phyloP scores from a whole-genome alignment of 2,329 filamentous ascomycete species.

The Aspergillus sclerotialis region DNA sequence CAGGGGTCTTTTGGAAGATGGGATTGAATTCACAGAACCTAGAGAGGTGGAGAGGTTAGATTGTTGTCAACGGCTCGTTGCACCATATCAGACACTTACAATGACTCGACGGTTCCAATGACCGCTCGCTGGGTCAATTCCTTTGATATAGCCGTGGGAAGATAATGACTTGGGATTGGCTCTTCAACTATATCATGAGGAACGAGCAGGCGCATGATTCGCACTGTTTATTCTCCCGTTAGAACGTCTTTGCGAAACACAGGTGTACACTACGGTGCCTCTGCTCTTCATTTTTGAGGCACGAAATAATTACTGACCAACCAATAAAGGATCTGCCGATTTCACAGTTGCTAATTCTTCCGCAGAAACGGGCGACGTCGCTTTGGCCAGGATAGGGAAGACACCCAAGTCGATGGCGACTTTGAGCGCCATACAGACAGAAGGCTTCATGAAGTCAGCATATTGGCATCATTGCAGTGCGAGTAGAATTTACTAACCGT shows the following conservation, averaged over 20 bases:
- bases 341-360: conserved; percentile 12
- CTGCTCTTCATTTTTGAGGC: too few relatives aligned
- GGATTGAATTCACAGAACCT: conserved; percentile 17
- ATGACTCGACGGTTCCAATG: conserved; percentile 10
- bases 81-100: too few relatives aligned
- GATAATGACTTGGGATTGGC: conserved; percentile 7
- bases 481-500: conserved; percentile 3
- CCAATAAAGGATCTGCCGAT: conserved; percentile 14
- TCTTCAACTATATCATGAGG: conserved; percentile 11
- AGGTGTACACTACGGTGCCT: too few relatives aligned
- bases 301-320: conserved; percentile 14
- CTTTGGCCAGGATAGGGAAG: conserved; percentile 11
- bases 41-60: too few relatives aligned
- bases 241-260: too few relatives aligned
- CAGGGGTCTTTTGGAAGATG: conserved; percentile 12
- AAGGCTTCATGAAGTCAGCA: conserved; percentile 7
- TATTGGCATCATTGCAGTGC: neutral
- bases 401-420: conserved; percentile 13
- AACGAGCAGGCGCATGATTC: conserved; percentile 16
- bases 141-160: conserved; percentile 9
- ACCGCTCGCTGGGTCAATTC: conserved; percentile 12
- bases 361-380: conserved; percentile 8
- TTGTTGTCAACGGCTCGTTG: too few relatives aligned
- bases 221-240: conserved; percentile 10
- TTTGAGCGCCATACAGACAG: conserved; percentile 13